phyloP scores from a whole-genome alignment of 2,329 filamentous ascomycete genomes.

The Nannizziopsis arthrosporioides region DNA sequence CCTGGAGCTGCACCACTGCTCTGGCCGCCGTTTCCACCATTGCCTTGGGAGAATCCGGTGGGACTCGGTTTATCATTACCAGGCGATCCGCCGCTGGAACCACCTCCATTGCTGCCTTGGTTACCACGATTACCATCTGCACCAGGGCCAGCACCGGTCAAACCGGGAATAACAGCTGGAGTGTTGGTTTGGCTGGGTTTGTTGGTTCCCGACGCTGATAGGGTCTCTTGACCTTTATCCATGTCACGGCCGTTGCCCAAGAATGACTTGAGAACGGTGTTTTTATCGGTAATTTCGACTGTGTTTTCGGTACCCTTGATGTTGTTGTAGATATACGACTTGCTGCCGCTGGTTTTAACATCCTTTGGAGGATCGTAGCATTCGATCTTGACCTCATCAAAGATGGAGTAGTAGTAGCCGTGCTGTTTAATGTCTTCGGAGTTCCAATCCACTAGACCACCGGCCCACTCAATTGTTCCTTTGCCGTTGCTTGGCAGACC shows the following conservation, averaged over 20 bases:
- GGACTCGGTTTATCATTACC: slow-evolving; percentile 17
- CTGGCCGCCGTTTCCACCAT: neutral
- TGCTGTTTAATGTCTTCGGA: slow-evolving; percentile 64
- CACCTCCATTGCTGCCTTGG: slow-evolving; percentile 15
- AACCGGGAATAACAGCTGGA: slow-evolving; percentile 24
- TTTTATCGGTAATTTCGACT: slow-evolving; percentile 61
- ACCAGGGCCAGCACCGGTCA: slow-evolving; percentile 25
- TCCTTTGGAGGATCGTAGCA: slow-evolving; percentile 78
- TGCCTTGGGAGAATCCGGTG: slow-evolving; percentile 25
- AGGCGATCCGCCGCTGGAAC: slow-evolving; percentile 16
- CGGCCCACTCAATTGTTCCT: slow-evolving; percentile 85
- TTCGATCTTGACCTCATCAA: slow-evolving; percentile 65
- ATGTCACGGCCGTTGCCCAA: slow-evolving; percentile 70
- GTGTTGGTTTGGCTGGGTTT: slow-evolving; percentile 23
- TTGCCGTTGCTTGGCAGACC: slow-evolving; percentile 65
- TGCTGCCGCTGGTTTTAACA: slow-evolving; percentile 46
- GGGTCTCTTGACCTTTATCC: slow-evolving; percentile 40
- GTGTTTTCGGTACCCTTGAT: slow-evolving; percentile 59
- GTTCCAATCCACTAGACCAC: slow-evolving; percentile 81
- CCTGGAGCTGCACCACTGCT: slow-evolving; percentile 25
- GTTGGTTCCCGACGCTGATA: slow-evolving; percentile 21
- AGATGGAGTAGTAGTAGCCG: slow-evolving; percentile 78
- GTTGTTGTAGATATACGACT: slow-evolving; percentile 65
- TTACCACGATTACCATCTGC: slow-evolving; percentile 18
- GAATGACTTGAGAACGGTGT: slow-evolving; percentile 66